Base-by-base conservation (phyloP, 2,329 filamentous ascomycete genomes). In the Beauveria brongniartii region DNA sequence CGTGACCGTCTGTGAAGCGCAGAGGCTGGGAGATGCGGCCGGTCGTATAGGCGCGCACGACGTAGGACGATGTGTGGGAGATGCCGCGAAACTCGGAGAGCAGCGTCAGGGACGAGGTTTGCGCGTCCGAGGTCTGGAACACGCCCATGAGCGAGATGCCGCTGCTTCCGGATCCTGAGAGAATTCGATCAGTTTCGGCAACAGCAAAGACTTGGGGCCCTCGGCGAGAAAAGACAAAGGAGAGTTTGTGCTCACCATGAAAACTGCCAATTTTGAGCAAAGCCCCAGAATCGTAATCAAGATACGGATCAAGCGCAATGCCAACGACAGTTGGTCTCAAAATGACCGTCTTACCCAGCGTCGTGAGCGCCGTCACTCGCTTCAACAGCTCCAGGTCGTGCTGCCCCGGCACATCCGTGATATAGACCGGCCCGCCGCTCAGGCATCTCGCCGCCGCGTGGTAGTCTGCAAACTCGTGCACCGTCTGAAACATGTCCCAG, bases 391-490 rank as follows among this genome's bases (percentile, higher is more conserved):
- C 74, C 34, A 92, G 69, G 68, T 96, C 82, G 71, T 97, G 91
- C 63, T 90, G 76, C 0, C 91, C 92, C 0, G 93, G 93, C 0
- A 86, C 82, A 72, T 99, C 94, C 0, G 93, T 97, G 71, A 99
- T 92, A 68, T 95, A 97, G 46, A 99, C 88, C 0, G 93, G 94
- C 0, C 94, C 94, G 9, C 94, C 94, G 53, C 88, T 92, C 10
- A 99, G 80, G 71, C 91, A 96, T 52, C 94, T 83, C 2, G 92
- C 92, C 1, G 94, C 93, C 5, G 91, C 94, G 67, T 99, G 94
- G 70, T 94, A 96, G 0, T 82, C 83, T 0, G 89, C 89, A 71
- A 90, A 96, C 26, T 80, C 76, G 63, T 86, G 82, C 1, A 76
- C 75, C 1, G 84, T 86, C 67, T 87, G 85, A 69, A 88, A 88